Conservation (phyloP, 2,329 filamentous ascomycete genomes). For the Epichloe baconii region DNA sequence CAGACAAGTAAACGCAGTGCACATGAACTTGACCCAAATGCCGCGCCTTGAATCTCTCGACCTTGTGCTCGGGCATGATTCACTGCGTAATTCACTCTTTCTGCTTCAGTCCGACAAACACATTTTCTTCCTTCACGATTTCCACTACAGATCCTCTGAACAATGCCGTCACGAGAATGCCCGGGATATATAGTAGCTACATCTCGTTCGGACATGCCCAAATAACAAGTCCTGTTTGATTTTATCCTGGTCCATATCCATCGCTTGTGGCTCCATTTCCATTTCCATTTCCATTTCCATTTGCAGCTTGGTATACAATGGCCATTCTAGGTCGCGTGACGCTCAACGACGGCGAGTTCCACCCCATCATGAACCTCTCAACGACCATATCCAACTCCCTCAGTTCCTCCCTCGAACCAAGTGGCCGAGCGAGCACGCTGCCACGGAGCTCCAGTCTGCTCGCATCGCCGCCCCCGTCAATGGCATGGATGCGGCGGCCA, state of each 20-base stretch:
- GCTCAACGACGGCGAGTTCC: background rate
- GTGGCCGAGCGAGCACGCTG: slow-evolving; percentile 4
- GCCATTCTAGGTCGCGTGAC: slow-evolving; percentile 3
- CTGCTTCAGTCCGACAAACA: background rate
- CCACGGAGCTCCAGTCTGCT: background rate
- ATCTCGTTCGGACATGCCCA: background rate
- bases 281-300: background rate
- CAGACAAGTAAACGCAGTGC: too few species aligned
- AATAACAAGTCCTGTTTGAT: too few species aligned
- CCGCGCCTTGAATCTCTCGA: too few species aligned
- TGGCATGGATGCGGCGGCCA: background rate
- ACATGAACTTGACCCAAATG: too few species aligned
- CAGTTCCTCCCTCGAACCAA: slow-evolving; percentile 9
- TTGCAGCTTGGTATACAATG: background rate
- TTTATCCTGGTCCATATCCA: too few species aligned
- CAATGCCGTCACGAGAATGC: background rate
- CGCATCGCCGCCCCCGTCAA: slow-evolving; percentile 1
- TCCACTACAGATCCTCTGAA: background rate
- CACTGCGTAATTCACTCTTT: too few species aligned
- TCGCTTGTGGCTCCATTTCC: background rate
- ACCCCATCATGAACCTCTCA: background rate
- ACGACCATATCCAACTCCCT: slow-evolving; percentile 8
- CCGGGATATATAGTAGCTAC: background rate
- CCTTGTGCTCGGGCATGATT: too few species aligned
- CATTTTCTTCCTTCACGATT: background rate